A percentile compares a stretch with the other conserved stretches of the same genome.
These are phyloP conservation scores for Hypseocharis bilobata DNA, from an alignment of 441 rosid genomes.

Conservation along the genomic window DNA sequence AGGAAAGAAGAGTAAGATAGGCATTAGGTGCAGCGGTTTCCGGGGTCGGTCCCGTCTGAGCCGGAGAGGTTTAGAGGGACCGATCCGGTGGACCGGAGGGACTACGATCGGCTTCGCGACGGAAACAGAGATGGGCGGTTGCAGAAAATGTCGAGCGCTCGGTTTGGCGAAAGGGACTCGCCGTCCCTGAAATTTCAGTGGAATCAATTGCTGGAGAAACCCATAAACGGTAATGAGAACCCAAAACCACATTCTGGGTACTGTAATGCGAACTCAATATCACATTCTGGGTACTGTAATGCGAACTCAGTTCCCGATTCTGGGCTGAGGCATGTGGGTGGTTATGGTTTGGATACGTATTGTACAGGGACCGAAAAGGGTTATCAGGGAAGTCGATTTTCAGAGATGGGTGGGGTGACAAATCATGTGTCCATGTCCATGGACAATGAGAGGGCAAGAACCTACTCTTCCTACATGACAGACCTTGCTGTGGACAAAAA, in stretches of 20 bases:
- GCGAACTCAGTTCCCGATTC: background rate
- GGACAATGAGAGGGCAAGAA: constrained; percentile 12
- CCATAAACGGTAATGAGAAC: background rate
- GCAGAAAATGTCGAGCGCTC: constrained; percentile 12
- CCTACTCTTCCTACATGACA: background rate
- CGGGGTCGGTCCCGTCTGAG: background rate
- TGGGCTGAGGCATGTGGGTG: background rate
- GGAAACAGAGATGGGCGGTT: background rate
- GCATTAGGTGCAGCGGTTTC: background rate
- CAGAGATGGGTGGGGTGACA: constrained; percentile 11
- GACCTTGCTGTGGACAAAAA: too few relatives aligned
- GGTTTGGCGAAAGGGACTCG: background rate
- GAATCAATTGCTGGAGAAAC: constrained; percentile 24
- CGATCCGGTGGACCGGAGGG: background rate
- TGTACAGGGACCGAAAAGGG: background rate
- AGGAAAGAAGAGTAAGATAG: background rate
- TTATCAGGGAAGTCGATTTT: background rate
- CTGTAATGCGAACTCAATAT: background rate
- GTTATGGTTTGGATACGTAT: background rate
- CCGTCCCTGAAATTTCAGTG: constrained; percentile 31
- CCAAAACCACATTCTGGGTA: background rate
- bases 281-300: background rate
- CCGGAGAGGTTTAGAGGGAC: constrained; percentile 3
- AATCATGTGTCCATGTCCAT: constrained; percentile 6
- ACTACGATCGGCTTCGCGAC: background rate